Conservation (phyloP, 2,329 filamentous ascomycete species). For the Trichoderma guizhouense region DNA sequence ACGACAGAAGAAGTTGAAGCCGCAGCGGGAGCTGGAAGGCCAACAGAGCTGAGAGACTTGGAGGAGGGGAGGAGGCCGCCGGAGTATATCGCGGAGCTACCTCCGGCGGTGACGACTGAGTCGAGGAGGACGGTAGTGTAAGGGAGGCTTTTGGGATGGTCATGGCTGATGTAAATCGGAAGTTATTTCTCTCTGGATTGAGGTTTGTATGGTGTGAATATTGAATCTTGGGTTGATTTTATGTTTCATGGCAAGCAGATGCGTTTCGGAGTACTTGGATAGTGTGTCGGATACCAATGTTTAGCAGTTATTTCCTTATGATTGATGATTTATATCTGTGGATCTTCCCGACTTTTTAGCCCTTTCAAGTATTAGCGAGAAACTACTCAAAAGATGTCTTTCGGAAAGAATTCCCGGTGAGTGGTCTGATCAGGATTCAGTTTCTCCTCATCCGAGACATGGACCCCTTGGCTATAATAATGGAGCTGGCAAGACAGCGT, state of each 20-base stretch:
- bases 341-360: not conserved
- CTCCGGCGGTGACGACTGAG: slow-evolving; percentile 24
- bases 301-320: not conserved
- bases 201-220: not conserved
- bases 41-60: slow-evolving; percentile 26
- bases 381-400: not conserved
- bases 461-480: not conserved
- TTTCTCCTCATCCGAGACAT: not conserved
- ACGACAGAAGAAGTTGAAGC: slow-evolving; percentile 22
- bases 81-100: slow-evolving; percentile 28
- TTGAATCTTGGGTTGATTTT: not conserved
- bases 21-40: not conserved
- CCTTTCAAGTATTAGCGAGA: not conserved
- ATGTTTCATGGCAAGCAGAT: not conserved
- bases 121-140: slow-evolving; percentile 11
- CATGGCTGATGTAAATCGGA: not conserved
- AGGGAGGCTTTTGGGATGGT: not conserved
- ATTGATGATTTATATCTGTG: not conserved
- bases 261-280: not conserved
- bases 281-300: not conserved
- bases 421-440: not conserved
- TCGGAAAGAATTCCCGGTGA: not conserved
- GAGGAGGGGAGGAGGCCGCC: slow-evolving; percentile 30
- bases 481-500: not conserved
- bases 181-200: too few relatives aligned